Percentiles rank a stretch among this genome's conserved stretches.
These are phyloP conservation scores for Penicillium bialowiezense DNA, from an alignment of 495 filamentous ascomycete species.

Conservation along the genomic window DNA sequence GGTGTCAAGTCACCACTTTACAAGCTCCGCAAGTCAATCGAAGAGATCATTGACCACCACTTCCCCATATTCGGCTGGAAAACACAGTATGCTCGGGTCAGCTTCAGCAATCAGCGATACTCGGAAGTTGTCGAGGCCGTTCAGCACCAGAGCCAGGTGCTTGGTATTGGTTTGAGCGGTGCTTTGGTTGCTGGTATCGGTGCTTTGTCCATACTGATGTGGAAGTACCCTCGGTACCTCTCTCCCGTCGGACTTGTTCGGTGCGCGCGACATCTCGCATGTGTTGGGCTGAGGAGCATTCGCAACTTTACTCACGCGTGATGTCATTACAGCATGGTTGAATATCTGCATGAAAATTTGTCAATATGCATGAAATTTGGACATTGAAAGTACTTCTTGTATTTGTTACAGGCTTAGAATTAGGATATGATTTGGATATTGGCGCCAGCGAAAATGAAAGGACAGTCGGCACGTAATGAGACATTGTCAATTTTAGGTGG, in stretches of 20 bases:
- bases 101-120: conserved; percentile 90
- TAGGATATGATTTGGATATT: not conserved
- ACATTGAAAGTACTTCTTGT: too few species aligned
- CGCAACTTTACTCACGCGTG: conserved; percentile 2
- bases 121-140: conserved; percentile 71
- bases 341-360: not conserved
- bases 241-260: conserved; percentile 11
- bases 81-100: conserved; percentile 91
- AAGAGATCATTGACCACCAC: conserved; percentile 77
- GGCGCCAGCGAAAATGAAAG: too few species aligned
- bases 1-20: conserved; percentile 75
- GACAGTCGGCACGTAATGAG: too few species aligned
- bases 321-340: not conserved
- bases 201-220: conserved; percentile 28
- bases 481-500: not conserved
- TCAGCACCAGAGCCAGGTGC: conserved; percentile 62
- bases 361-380: not conserved
- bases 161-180: conserved; percentile 38
- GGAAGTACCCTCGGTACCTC: conserved; percentile 28
- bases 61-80: conserved; percentile 76
- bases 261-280: conserved; percentile 9
- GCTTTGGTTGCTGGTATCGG: conserved; percentile 24
- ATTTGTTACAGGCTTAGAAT: not conserved
- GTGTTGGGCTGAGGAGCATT: not conserved
- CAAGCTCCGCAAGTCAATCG: conserved; percentile 73